Percentiles rank a stretch among this genome's conserved stretches.
These are phyloP conservation scores for Elsinoe arachidis DNA, from an alignment of 2,329 filamentous ascomycete species.

Conservation along the genomic window DNA sequence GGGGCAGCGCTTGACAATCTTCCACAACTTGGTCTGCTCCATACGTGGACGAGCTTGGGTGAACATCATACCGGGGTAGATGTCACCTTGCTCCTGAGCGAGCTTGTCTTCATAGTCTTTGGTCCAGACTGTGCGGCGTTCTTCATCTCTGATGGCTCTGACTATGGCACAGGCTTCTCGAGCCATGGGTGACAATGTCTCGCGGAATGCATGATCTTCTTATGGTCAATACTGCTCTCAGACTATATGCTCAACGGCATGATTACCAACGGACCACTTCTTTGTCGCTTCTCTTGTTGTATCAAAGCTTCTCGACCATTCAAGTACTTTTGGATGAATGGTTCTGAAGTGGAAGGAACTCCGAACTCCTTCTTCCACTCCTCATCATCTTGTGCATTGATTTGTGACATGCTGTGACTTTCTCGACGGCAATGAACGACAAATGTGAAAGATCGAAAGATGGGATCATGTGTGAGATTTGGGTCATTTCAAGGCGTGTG, in stretches of 20 bases:
- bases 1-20: constrained; percentile 75
- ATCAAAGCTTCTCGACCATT: constrained; percentile 67
- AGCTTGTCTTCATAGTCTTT: constrained; percentile 61
- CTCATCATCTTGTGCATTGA: constrained; percentile 23
- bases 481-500: constrained; percentile 9
- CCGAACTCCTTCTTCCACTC: constrained; percentile 35
- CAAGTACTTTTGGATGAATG: constrained; percentile 76
- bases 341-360: constrained; percentile 46
- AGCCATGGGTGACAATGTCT: constrained; percentile 70
- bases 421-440: background rate
- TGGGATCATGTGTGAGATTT: constrained; percentile 3
- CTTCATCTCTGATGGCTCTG: constrained; percentile 66
- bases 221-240: background rate
- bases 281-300: constrained; percentile 68
- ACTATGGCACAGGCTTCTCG: constrained; percentile 71
- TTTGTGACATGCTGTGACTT: constrained; percentile 2
- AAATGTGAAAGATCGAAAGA: constrained; percentile 10
- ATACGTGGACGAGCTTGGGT: constrained; percentile 75
- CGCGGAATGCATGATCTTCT: constrained; percentile 60
- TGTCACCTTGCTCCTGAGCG: constrained; percentile 51
- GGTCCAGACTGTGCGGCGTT: constrained; percentile 70
- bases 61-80: constrained; percentile 93
- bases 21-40: constrained; percentile 76
- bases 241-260: background rate
- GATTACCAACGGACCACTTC: constrained; percentile 56